These are phyloP conservation scores for Puccinia horiana DNA, from an alignment of 1,284 basidiomycete genomes.

Conservation along the genomic window DNA sequence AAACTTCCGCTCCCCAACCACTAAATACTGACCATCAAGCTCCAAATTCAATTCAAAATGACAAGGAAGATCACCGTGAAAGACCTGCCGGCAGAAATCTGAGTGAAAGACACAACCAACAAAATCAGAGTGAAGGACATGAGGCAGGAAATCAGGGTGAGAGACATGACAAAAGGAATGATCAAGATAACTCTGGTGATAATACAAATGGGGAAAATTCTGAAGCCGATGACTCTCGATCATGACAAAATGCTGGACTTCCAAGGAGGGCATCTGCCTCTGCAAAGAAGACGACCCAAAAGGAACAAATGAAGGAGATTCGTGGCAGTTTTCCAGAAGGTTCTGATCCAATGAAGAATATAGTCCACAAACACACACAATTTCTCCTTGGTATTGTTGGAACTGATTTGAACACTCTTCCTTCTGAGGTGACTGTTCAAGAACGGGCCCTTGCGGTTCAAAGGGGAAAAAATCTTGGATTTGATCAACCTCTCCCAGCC, in stretches of 20 bases:
- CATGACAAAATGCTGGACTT: neutral
- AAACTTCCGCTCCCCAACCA: too few species aligned
- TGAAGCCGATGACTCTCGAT: neutral
- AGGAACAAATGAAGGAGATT: constrained; percentile 1
- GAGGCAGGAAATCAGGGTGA: too few species aligned
- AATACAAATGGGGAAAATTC: neutral
- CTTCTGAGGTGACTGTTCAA: neutral
- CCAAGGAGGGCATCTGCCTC: neutral
- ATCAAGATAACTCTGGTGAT: neutral
- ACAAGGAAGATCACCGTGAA: too few species aligned
- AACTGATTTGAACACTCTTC: neutral
- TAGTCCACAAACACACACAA: neutral
- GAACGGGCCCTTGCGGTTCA: neutral
- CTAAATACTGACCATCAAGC: too few species aligned
- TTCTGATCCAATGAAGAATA: constrained; percentile 7
- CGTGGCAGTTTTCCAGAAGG: neutral
- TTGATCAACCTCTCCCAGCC: neutral
- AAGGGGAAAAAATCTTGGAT: neutral
- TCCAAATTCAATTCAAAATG: too few species aligned
- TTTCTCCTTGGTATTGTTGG: constrained; percentile 3
- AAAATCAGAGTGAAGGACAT: too few species aligned
- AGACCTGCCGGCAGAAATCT: too few species aligned
- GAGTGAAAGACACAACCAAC: too few species aligned
- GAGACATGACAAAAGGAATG: too few species aligned
- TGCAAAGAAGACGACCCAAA: constrained; percentile 6